A percentile compares a stretch with the other conserved stretches of the same genome.
Conservation (phyloP, 352 stramenopile species). For the Pythium grandisporangium region DNA sequence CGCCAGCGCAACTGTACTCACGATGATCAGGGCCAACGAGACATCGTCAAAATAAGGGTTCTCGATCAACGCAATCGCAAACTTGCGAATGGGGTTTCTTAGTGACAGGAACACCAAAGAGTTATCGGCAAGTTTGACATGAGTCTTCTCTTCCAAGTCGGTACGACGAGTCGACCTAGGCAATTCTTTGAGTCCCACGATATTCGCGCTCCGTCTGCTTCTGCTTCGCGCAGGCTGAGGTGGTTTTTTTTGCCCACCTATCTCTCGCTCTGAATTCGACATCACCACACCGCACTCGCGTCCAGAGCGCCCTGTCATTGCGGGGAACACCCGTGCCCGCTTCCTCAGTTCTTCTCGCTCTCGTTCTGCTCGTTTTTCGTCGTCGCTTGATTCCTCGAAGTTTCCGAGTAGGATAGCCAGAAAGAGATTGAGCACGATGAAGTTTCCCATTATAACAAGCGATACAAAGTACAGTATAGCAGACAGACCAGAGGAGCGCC, state of each 20-base stretch:
- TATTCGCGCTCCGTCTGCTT: slow-evolving; percentile 7
- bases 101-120: slow-evolving; percentile 37
- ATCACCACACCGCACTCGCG: slow-evolving; percentile 2
- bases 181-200: slow-evolving; percentile 8
- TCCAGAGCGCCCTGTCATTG: slow-evolving; percentile 3
- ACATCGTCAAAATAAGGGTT: slow-evolving; percentile 70
- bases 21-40: slow-evolving; percentile 52
- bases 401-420: slow-evolving; percentile 87
- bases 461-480: slow-evolving; percentile 75
- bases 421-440: slow-evolving; percentile 91
- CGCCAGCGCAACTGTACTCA: slow-evolving; percentile 62
- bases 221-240: neutral
- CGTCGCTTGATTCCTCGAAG: slow-evolving; percentile 70
- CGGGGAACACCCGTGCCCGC: slow-evolving; percentile 27
- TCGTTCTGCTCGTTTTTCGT: slow-evolving; percentile 20
- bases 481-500: slow-evolving; percentile 50
- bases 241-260: neutral
- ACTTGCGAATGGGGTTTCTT: slow-evolving; percentile 40
- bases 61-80: slow-evolving; percentile 31
- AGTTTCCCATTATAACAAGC: slow-evolving; percentile 82
- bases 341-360: slow-evolving; percentile 27
- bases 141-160: neutral
- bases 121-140: slow-evolving; percentile 12
- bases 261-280: slow-evolving; percentile 7
- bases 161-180: neutral